Evolutionary conservation across 208 protist species (phyloP).

Genomic region (Trypanosomatidae sp.): DNA sequence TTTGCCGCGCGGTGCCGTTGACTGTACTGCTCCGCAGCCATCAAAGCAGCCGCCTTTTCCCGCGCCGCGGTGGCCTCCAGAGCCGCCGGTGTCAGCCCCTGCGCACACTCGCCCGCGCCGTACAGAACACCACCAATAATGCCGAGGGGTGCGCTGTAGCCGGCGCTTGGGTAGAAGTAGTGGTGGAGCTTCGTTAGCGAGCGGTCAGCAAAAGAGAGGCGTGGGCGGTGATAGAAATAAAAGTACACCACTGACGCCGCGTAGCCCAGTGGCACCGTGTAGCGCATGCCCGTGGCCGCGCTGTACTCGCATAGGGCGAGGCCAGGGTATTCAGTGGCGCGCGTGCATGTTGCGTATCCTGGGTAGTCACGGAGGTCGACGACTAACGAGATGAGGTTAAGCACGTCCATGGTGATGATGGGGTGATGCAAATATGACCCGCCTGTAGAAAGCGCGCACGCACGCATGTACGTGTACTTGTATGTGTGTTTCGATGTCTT

Average conservation of each 20-base stretch:
- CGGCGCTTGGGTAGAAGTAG: constrained; percentile 79
- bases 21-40: constrained; percentile 32
- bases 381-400: background rate
- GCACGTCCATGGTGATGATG: constrained; percentile 2
- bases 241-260: constrained; percentile 53
- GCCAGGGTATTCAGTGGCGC: constrained; percentile 33
- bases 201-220: constrained; percentile 70
- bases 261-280: constrained; percentile 46
- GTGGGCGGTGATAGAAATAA: constrained; percentile 58
- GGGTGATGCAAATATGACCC: background rate
- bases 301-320: constrained; percentile 57
- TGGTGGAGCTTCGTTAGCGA: constrained; percentile 60
- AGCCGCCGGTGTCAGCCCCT: constrained; percentile 17
- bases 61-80: constrained; percentile 10
- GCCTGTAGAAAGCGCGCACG: background rate
- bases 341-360: constrained; percentile 30
- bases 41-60: constrained; percentile 33
- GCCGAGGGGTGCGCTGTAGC: constrained; percentile 63
- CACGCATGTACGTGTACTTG: background rate
- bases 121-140: constrained; percentile 37
- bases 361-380: constrained; percentile 59
- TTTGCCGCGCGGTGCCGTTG: constrained; percentile 22
- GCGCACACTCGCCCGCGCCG: constrained; percentile 30
- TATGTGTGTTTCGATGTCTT: background rate
- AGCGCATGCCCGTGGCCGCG: constrained; percentile 51